Percentiles rank a stretch among this genome's conserved stretches.
Conservation (phyloP, 495 filamentous ascomycete species). For the Tricharina praecox region DNA sequence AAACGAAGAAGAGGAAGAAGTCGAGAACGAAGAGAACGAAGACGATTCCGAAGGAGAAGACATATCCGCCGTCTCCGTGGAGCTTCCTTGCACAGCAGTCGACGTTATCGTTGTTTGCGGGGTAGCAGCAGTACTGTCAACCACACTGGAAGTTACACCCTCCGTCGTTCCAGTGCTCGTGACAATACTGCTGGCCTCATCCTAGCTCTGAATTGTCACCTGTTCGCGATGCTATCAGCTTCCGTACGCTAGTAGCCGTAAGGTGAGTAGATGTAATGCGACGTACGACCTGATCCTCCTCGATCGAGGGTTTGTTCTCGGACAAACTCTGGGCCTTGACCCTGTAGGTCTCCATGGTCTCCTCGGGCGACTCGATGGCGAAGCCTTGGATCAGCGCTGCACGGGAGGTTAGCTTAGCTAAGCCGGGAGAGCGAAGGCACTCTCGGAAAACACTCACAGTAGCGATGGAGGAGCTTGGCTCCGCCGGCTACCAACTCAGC, state of each 20-base stretch:
- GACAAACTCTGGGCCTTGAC: background rate
- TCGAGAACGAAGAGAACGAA: too few relatives aligned
- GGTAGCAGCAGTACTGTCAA: background rate
- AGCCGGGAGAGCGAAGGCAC: background rate
- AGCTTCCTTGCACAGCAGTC: too few relatives aligned
- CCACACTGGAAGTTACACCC: background rate
- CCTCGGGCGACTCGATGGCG: slow-evolving; percentile 1
- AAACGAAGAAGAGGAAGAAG: too few relatives aligned
- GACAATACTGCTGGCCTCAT: background rate
- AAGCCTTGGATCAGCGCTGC: slow-evolving; percentile 2
- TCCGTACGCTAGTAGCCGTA: too few relatives aligned
- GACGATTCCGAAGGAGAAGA: too few relatives aligned
- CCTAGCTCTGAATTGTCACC: background rate
- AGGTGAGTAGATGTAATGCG: too few relatives aligned
- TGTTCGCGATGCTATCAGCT: too few relatives aligned
- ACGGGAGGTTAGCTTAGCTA: background rate
- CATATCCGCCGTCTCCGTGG: too few relatives aligned
- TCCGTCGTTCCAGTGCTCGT: background rate
- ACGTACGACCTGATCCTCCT: slow-evolving; percentile 6
- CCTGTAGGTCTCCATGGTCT: slow-evolving; percentile 1
- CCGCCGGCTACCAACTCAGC: too few relatives aligned
- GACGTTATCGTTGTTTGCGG: too few relatives aligned
- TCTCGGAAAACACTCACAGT: too few relatives aligned
- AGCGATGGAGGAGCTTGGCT: too few relatives aligned
- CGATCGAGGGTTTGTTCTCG: background rate